A percentile compares a stretch with the other conserved stretches of the same genome.
Conservation (phyloP, 805 yeast genomes). For the Cyberlindnera meyerae region DNA sequence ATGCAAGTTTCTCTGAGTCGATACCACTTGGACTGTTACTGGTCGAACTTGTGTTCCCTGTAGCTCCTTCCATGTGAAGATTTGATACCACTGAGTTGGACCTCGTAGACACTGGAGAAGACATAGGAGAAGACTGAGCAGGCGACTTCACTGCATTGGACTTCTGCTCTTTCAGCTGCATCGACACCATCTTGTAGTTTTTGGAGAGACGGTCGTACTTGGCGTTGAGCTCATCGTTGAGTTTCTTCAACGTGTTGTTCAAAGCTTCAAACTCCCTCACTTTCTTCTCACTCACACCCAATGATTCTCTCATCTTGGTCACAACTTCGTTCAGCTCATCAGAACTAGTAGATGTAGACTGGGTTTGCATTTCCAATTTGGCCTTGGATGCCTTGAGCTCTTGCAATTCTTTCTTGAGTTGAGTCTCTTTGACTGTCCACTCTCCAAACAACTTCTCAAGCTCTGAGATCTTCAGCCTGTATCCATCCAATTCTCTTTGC, state of each 20-base stretch:
- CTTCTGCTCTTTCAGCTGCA: conserved; percentile 36
- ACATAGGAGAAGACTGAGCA: conserved; percentile 10
- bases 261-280: conserved; percentile 51
- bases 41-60: conserved; percentile 1
- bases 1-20: conserved; percentile 54
- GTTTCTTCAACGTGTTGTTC: conserved; percentile 48
- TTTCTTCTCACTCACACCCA: conserved; percentile 46
- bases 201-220: conserved; percentile 67
- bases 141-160: conserved; percentile 3
- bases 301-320: conserved; percentile 47
- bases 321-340: conserved; percentile 29
- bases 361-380: conserved; percentile 25
- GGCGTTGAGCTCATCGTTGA: conserved; percentile 63
- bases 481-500: conserved; percentile 63
- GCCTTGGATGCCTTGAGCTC: conserved; percentile 28
- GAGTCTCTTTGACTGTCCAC: conserved; percentile 34
- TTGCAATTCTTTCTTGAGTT: conserved; percentile 27
- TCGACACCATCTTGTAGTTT: conserved; percentile 59
- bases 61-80: conserved; percentile 11
- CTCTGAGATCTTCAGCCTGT: conserved; percentile 38
- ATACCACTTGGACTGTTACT: background rate
- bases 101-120: conserved; percentile 30
- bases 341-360: conserved; percentile 25
- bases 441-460: conserved; percentile 34
- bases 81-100: conserved; percentile 33